Base-by-base conservation (phyloP, 257 asterid species). In the Fraxinus anomala region DNA sequence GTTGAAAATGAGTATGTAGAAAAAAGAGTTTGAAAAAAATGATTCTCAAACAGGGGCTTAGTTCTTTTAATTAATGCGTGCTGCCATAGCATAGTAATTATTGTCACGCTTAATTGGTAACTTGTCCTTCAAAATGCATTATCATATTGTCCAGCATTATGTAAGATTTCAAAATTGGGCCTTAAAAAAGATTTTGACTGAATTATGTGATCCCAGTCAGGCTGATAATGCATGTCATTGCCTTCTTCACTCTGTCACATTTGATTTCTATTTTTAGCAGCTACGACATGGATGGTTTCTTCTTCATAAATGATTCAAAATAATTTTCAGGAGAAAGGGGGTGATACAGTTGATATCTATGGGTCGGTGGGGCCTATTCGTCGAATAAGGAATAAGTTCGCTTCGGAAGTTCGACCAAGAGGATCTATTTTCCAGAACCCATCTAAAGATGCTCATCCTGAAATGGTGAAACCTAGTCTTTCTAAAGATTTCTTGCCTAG, bases 331-430 rank as follows among this genome's bases (percentile, higher is more conserved):
- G 92, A 61, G 54, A 93, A 85, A 28, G 80, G 87, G 81, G 85
- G 82, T 70, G 91, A 86, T 70, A 77, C 72, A 4, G 78, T 76
- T 79, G 90, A 84, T 79, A 88, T 77, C 84, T 88, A 86, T 86
- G 97, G 96, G 77, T 89, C 98, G 34, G 91, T 79, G 76, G 98
- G 99, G 51, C 97, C 98, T 26, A 85, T 96, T 72, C 90, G 97
- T 65, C 91, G 91, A 26, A 79, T 86, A 39, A 84, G 91, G 81
- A 89, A 83, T 77, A 96, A 80, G 78, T 88, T 89, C 86, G 87
- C 92, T 73, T 85, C 95, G 36, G 97, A 91, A 84, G 81, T 89
- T 79, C 93, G 89, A 66, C 87, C 93, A 37, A 83, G 94, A 80
- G 90, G 88, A 81, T 92, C 98, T 66, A 89, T 88, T 75, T 85